phyloP scores from a whole-genome alignment of 306 rosid species.

The Quercus engelmannii region DNA sequence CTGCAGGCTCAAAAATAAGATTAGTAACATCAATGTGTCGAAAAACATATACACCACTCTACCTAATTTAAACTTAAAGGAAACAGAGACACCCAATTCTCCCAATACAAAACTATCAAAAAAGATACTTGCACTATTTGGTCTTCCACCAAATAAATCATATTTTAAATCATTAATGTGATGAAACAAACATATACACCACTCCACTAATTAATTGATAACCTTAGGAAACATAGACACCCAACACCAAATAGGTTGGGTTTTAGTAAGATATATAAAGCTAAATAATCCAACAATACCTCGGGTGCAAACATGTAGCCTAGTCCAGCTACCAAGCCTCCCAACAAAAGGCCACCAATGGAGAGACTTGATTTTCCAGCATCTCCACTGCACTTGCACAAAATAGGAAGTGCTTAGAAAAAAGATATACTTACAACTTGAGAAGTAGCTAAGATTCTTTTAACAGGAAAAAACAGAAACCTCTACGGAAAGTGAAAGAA shows the following conservation, averaged over 20 bases:
- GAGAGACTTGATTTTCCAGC: conserved; percentile 37
- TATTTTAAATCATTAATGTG: too few species aligned
- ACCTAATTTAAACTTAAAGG: too few species aligned
- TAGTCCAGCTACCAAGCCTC: conserved; percentile 56
- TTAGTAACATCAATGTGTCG: not conserved
- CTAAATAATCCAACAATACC: conserved; percentile 33
- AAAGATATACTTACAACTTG: not conserved
- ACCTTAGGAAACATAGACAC: not conserved
- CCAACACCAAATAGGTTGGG: not conserved
- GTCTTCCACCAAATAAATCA: too few species aligned
- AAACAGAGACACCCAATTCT: too few species aligned
- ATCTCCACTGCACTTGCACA: conserved; percentile 39
- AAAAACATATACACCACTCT: not conserved
- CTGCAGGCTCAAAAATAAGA: not conserved
- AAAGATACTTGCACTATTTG: too few species aligned
- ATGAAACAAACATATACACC: too few species aligned
- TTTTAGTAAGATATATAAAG: not conserved
- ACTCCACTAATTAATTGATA: not conserved
- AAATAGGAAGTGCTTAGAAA: not conserved
- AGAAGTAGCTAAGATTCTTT: too few species aligned
- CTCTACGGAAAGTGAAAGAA: not conserved
- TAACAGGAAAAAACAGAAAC: not conserved
- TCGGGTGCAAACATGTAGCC: conserved; percentile 58
- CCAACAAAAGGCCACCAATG: conserved; percentile 60
- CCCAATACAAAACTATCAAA: too few species aligned